These are phyloP conservation scores for Priceomyces castillae DNA, from an alignment of 805 yeast genomes.

Conservation along the genomic window DNA sequence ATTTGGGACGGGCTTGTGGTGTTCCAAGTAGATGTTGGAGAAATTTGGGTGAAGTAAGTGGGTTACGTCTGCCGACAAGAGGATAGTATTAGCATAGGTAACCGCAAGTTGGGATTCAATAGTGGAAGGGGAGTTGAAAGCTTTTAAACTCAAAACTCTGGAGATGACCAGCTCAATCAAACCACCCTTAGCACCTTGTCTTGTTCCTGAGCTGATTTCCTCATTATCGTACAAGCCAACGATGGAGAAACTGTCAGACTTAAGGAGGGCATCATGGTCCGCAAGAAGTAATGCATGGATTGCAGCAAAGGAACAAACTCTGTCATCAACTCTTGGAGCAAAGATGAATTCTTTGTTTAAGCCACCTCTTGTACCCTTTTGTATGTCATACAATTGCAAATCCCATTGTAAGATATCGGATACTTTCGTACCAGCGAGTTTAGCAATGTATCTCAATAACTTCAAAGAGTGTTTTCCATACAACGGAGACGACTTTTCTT, in stretches of 20 bases:
- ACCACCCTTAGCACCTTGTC: conserved; percentile 83
- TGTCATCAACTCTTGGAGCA: conserved; percentile 41
- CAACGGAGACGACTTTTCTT: conserved; percentile 26
- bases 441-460: conserved; percentile 32
- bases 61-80: conserved; percentile 80
- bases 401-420: conserved; percentile 29
- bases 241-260: conserved; percentile 45
- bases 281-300: conserved; percentile 35
- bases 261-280: conserved; percentile 18
- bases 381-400: conserved; percentile 37
- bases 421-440: conserved; percentile 20
- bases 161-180: conserved; percentile 61
- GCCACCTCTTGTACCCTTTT: conserved; percentile 37
- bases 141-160: conserved; percentile 44
- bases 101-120: conserved; percentile 26
- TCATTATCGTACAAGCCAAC: conserved; percentile 76
- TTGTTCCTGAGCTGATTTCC: conserved; percentile 76
- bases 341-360: conserved; percentile 34
- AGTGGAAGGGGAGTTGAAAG: conserved; percentile 15
- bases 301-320: conserved; percentile 40
- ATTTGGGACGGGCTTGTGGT: conserved; percentile 80
- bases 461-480: conserved; percentile 29
- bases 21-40: conserved; percentile 61
- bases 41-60: conserved; percentile 84
- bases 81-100: conserved; percentile 67